Percentiles rank a stretch among this genome's conserved stretches.
phyloP scores from a whole-genome alignment of 2,329 filamentous ascomycete genomes.

The Colletotrichum simmondsii region DNA sequence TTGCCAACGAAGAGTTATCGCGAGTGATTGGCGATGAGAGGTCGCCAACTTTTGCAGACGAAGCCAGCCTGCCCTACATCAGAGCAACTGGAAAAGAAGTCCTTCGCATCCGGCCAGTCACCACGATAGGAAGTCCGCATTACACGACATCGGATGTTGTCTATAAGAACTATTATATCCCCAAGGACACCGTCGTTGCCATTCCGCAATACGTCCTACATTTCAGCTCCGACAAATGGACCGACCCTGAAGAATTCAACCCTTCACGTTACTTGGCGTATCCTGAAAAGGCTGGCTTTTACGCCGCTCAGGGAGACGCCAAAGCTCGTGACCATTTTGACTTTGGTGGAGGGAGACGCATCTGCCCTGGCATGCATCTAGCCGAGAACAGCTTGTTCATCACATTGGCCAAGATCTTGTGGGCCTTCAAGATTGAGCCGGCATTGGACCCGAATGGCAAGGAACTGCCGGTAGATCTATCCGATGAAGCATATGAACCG shows the following conservation, averaged over 20 bases:
- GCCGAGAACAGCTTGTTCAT: constrained; percentile 57
- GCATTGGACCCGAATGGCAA: not conserved
- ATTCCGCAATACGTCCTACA: not conserved
- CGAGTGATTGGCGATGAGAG: not conserved
- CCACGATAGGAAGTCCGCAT: not conserved
- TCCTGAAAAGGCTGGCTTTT: constrained; percentile 3
- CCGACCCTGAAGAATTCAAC: not conserved
- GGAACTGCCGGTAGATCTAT: not conserved
- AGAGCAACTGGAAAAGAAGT: constrained; percentile 61
- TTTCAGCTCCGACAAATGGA: not conserved
- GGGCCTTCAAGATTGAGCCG: constrained; percentile 59
- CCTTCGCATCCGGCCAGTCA: constrained; percentile 41
- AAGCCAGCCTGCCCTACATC: not conserved
- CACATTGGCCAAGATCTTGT: constrained; percentile 59
- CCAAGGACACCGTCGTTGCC: constrained; percentile 1
- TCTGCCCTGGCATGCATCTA: constrained; percentile 59
- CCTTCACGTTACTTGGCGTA: not conserved
- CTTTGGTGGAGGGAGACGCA: constrained; percentile 52
- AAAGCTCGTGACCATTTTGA: constrained; percentile 37
- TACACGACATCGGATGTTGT: not conserved
- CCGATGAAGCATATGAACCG: not conserved
- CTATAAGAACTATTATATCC: not conserved
- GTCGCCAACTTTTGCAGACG: not conserved
- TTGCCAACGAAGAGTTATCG: not conserved
- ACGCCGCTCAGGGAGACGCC: not conserved